phyloP scores from a whole-genome alignment of 1,284 basidiomycete genomes.

The Abortiporus biennis region DNA sequence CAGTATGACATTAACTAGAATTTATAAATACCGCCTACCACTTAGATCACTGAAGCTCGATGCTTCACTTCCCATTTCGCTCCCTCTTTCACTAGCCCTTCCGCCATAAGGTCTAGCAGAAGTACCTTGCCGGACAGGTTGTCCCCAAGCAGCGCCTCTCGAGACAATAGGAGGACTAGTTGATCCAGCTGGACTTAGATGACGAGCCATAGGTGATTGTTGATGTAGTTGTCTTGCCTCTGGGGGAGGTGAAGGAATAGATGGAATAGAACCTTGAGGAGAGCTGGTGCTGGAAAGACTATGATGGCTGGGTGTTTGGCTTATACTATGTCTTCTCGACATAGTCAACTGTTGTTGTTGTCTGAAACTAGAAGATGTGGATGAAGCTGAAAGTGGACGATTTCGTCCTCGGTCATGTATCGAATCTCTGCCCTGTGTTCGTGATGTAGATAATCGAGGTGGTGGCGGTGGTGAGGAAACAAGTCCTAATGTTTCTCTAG shows the following conservation, averaged over 20 bases:
- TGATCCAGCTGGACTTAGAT: constrained; percentile 47
- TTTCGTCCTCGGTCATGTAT: constrained; percentile 41
- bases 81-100: constrained; percentile 21
- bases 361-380: constrained; percentile 17
- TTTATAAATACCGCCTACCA: constrained; percentile 46
- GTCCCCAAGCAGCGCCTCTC: constrained; percentile 42
- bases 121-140: constrained; percentile 22
- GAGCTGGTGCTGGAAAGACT: constrained; percentile 68
- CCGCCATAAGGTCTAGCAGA: neutral
- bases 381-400: constrained; percentile 31
- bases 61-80: constrained; percentile 59
- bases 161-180: constrained; percentile 55
- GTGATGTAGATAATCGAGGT: constrained; percentile 9
- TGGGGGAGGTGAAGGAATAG: constrained; percentile 64
- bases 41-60: constrained; percentile 82
- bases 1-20: too few relatives aligned
- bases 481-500: constrained; percentile 63
- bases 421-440: neutral
- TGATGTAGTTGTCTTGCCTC: constrained; percentile 30
- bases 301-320: constrained; percentile 36
- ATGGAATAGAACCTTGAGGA: constrained; percentile 69
- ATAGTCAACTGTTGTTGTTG: constrained; percentile 7
- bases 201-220: constrained; percentile 43
- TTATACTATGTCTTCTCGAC: constrained; percentile 10
- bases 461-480: constrained; percentile 41